Evolutionary conservation across 306 rosid genomes (phyloP).

Genomic region (Lathyrus aphaca): DNA sequence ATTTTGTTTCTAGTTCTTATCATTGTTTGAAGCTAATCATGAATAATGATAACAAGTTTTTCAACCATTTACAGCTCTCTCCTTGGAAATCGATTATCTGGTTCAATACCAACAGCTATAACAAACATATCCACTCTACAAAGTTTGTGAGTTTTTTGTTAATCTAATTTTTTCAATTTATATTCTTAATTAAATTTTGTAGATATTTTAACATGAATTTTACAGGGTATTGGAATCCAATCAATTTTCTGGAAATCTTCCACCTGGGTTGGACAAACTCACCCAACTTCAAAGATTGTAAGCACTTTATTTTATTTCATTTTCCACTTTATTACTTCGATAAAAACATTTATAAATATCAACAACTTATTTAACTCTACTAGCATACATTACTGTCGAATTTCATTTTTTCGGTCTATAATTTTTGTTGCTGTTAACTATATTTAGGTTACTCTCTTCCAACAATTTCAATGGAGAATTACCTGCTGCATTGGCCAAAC

Average conservation of each 20-base stretch:
- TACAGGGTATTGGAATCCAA: slow-evolving; percentile 55
- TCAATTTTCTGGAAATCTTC: slow-evolving; percentile 58
- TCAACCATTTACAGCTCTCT: slow-evolving; percentile 41
- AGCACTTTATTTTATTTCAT: slow-evolving; percentile 6
- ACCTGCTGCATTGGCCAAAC: slow-evolving; percentile 50
- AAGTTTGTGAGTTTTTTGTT: slow-evolving; percentile 56
- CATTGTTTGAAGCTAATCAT: neutral
- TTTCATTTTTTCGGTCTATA: neutral
- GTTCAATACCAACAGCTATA: slow-evolving; percentile 55
- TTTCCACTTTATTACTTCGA: neutral
- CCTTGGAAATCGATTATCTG: slow-evolving; percentile 37
- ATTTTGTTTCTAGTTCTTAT: neutral
- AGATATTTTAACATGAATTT: neutral
- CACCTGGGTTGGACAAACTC: slow-evolving; percentile 60
- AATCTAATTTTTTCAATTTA: neutral
- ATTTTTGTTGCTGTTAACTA: slow-evolving; percentile 4
- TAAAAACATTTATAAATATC: too few relatives aligned
- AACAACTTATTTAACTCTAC: too few relatives aligned
- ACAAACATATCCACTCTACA: slow-evolving; percentile 55
- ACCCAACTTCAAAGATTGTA: slow-evolving; percentile 52
- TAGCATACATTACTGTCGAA: neutral
- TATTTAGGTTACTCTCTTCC: slow-evolving; percentile 50
- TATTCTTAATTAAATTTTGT: neutral
- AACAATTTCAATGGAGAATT: slow-evolving; percentile 59
- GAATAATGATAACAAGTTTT: neutral